These are phyloP conservation scores for Golubevia pallescens DNA, from an alignment of 1,284 basidiomycete genomes.

Conservation along the genomic window DNA sequence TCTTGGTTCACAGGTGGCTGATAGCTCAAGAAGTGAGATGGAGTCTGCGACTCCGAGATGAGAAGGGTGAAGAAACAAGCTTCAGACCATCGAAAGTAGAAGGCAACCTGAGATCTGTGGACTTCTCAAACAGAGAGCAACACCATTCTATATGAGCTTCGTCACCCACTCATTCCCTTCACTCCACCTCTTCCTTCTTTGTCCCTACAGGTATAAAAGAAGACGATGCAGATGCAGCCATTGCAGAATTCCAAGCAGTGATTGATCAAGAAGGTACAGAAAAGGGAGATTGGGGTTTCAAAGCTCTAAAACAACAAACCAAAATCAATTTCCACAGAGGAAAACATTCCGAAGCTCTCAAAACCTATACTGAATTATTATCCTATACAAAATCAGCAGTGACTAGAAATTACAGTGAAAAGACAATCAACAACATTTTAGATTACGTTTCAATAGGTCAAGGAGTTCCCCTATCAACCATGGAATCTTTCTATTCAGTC, in stretches of 20 bases:
- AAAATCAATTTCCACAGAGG: slow-evolving; percentile 58
- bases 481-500: slow-evolving; percentile 53
- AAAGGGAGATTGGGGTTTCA: slow-evolving; percentile 61
- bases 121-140: neutral
- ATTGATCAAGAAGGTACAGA: slow-evolving; percentile 36
- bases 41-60: too few species aligned
- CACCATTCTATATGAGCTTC: neutral
- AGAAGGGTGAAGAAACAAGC: too few species aligned
- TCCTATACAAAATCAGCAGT: slow-evolving; percentile 54
- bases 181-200: neutral
- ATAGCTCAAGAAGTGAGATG: too few species aligned
- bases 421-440: slow-evolving; percentile 61
- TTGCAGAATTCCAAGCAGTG: slow-evolving; percentile 45
- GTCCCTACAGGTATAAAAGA: slow-evolving; percentile 32
- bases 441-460: slow-evolving; percentile 50
- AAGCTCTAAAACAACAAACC: slow-evolving; percentile 60
- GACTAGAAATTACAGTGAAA: slow-evolving; percentile 57
- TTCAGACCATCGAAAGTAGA: too few species aligned
- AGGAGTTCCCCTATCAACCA: slow-evolving; percentile 30
- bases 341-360: slow-evolving; percentile 38
- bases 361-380: slow-evolving; percentile 43
- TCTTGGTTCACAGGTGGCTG: too few species aligned
- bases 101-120: too few species aligned
- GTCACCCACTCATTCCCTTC: neutral
- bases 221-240: slow-evolving; percentile 41